Base-by-base conservation (phyloP, 371 early-diverging fungal species). In the Rhizopus sp. region DNA sequence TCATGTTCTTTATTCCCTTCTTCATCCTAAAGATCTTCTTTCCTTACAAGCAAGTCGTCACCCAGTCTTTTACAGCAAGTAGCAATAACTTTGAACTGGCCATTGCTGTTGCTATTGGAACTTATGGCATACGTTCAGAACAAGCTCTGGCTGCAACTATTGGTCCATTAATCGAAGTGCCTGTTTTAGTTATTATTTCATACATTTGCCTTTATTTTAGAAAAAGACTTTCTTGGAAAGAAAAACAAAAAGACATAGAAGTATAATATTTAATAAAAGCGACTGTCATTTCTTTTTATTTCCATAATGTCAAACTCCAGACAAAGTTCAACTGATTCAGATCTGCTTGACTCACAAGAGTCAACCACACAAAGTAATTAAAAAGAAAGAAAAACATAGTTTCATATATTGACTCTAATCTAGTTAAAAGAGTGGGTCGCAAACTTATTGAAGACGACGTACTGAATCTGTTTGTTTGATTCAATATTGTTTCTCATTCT, bases 71-170 rank as follows among this genome's bases (percentile, higher is more conserved):
- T 57, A 91, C 90, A 2, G 89, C 89, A 0, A 78, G 86, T 5
- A 80, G 82, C 56, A 90, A 90, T 61, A 89, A 89, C 42, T 91
- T 91, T 65, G 92, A 91, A 55, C 64, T 91, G 16, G 89, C 92
- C 31, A 88, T 91, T 48, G 90, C 89, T 31, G 85, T 91, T 0
- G 87, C 88, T 0, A 79, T 87, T 6, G 87, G 88, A 0, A 80
- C 80, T 0, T 91, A 77, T 64, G 92, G 90, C 3, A 78, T 85
- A 17, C 65, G 81, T 16, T 87, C 88, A 8, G 68, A 80, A 52
- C 82, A 88, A 58, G 88, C 89, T 0, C 59, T 90, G 42, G 86
- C 87, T 8, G 80, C 89, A 5, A 85, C 86, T 3, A 80, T 89
- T n/a, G 92, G 90, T 2, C 88, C 89, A 12, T 65, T 91, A 50